These are phyloP conservation scores for Cyberlindnera galapagoensis DNA, from an alignment of 805 yeast genomes.

Conservation along the genomic window DNA sequence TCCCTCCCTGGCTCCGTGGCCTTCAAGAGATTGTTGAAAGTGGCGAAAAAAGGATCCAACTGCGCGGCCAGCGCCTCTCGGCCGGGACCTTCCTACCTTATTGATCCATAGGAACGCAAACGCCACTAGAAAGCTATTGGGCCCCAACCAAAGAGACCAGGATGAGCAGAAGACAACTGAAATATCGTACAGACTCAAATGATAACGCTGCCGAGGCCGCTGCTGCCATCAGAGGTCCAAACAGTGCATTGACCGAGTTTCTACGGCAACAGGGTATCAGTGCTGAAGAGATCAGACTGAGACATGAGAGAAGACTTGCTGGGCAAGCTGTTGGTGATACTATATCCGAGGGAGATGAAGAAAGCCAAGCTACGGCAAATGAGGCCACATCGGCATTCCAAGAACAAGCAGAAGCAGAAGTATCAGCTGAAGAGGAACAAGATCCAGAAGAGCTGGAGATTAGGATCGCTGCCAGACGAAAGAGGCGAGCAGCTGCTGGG, in stretches of 20 bases:
- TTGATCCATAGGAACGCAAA: no score
- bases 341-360: slow-evolving; percentile 29
- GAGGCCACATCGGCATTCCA: no score
- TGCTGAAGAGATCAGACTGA: slow-evolving; percentile 65
- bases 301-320: slow-evolving; percentile 30
- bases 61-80: not conserved
- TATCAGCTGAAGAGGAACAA: slow-evolving; percentile 22
- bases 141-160: no score
- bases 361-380: slow-evolving; percentile 3
- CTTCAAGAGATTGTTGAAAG: no score
- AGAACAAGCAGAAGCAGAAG: slow-evolving; percentile 21
- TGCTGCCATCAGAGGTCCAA: slow-evolving; percentile 44
- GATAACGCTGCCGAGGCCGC: slow-evolving; percentile 15
- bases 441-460: slow-evolving; percentile 27
- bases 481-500: slow-evolving; percentile 32
- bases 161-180: slow-evolving; percentile 25
- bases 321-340: slow-evolving; percentile 12
- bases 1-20: not conserved
- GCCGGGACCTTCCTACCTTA: no score
- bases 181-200: slow-evolving; percentile 17
- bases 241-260: slow-evolving; percentile 87
- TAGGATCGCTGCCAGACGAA: slow-evolving; percentile 35
- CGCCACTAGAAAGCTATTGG: no score
- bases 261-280: slow-evolving; percentile 83
- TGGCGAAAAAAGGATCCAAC: not conserved